phyloP scores from a whole-genome alignment of 2,329 filamentous ascomycete genomes.

The Pseudocercospora vitis region DNA sequence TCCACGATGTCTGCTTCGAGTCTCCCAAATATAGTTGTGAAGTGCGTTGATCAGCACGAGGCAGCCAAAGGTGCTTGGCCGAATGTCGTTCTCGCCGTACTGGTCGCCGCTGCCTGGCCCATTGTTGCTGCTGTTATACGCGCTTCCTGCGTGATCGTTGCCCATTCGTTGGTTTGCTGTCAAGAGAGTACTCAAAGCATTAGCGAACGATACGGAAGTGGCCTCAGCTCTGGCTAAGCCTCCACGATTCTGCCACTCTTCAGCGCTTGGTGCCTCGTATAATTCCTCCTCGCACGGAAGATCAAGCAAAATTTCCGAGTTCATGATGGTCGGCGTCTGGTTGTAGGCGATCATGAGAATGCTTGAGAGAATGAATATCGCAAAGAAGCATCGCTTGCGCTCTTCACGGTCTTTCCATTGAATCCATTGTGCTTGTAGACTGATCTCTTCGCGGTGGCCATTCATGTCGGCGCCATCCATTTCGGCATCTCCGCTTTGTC shows the following conservation, averaged over 20 bases:
- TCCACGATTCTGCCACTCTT: constrained; percentile 76
- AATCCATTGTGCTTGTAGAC: constrained; percentile 75
- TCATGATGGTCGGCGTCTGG: constrained; percentile 84
- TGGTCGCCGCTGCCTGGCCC: constrained; percentile 12
- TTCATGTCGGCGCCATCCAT: constrained; percentile 42
- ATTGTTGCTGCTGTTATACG: constrained; percentile 30
- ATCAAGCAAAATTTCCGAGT: constrained; percentile 87
- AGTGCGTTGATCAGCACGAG: constrained; percentile 88
- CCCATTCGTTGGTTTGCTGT: constrained; percentile 67
- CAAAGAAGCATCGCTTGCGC: constrained; percentile 87
- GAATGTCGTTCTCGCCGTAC: constrained; percentile 59
- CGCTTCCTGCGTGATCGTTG: constrained; percentile 26
- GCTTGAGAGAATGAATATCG: constrained; percentile 88
- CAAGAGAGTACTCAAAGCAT: constrained; percentile 76
- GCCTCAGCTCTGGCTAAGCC: constrained; percentile 68
- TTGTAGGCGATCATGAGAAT: constrained; percentile 91
- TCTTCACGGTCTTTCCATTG: constrained; percentile 87
- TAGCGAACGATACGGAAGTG: constrained; percentile 75
- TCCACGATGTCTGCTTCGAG: constrained; percentile 82
- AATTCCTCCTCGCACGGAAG: constrained; percentile 91
- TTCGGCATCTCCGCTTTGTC: constrained; percentile 51
- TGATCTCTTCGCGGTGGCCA: constrained; percentile 30
- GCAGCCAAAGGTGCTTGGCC: constrained; percentile 88
- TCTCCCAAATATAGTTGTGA: constrained; percentile 99
- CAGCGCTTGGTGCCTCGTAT: constrained; percentile 79